phyloP scores from a whole-genome alignment of 2,329 filamentous ascomycete genomes.

The Curvularia sp. region DNA sequence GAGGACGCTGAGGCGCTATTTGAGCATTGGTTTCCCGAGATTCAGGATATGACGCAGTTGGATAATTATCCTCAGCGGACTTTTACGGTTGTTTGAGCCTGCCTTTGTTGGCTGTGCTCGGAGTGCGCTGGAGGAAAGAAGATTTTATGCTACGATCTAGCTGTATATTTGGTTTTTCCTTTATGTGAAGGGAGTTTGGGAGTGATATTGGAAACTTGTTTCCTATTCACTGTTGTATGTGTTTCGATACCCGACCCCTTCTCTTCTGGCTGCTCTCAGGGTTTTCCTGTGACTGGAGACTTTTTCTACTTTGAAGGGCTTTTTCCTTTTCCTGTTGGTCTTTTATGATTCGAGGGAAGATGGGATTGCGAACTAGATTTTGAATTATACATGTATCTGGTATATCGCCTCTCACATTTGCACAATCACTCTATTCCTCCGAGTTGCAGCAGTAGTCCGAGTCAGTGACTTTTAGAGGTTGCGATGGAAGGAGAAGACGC shows the following conservation, averaged over 20 bases:
- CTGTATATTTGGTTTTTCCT: no score
- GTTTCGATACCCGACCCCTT: not conserved
- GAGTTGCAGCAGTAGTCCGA: not conserved
- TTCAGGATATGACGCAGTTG: slow-evolving; percentile 47
- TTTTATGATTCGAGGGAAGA: not conserved
- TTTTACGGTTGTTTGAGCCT: slow-evolving; percentile 38
- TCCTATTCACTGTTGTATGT: not conserved
- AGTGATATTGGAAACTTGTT: not conserved
- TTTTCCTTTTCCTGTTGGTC: not conserved
- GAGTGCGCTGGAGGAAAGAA: not conserved
- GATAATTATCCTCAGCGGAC: slow-evolving; percentile 41
- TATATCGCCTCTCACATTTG: not conserved
- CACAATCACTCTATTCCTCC: not conserved
- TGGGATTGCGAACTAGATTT: not conserved
- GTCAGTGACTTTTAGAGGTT: not conserved
- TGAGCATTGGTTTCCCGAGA: slow-evolving; percentile 46
- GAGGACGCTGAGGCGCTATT: slow-evolving; percentile 48
- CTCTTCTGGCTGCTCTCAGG: not conserved
- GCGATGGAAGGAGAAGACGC: not conserved
- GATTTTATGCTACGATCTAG: not conserved
- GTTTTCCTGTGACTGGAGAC: not conserved
- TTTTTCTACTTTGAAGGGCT: not conserved
- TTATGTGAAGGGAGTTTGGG: not conserved
- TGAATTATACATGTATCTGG: not conserved
- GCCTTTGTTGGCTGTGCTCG: not conserved